A percentile compares a stretch with the other conserved stretches of the same genome.
These are phyloP conservation scores for Gypsophila paniculata DNA, from an alignment of 179 eudicot species.

Conservation along the genomic window DNA sequence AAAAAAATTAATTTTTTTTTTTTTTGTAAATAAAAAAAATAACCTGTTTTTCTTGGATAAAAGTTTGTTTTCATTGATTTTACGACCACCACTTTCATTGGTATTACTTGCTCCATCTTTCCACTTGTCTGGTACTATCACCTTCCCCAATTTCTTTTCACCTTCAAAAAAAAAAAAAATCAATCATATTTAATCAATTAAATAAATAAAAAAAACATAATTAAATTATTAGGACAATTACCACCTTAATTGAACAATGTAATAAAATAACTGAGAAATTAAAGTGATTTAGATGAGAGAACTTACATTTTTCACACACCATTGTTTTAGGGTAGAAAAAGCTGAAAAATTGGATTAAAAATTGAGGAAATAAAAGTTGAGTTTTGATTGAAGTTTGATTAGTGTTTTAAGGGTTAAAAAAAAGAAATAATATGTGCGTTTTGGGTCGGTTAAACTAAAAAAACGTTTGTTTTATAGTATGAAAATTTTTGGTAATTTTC, in stretches of 20 bases:
- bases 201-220: no score
- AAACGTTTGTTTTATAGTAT: no score
- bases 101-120: conserved; percentile 96
- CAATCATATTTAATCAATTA: not conserved
- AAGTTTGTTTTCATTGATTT: conserved; percentile 91
- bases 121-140: conserved; percentile 98
- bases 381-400: no score
- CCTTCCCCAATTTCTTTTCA: conserved; percentile 85
- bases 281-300: not conserved
- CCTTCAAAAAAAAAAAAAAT: conserved; percentile 58
- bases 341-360: not conserved
- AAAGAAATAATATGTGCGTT: no score
- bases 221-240: not conserved
- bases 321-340: conserved; percentile 17
- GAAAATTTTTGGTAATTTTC: no score
- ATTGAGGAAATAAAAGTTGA: no score
- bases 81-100: conserved; percentile 90
- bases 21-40: not conserved
- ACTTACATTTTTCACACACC: conserved; percentile 38
- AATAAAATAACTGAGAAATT: not conserved
- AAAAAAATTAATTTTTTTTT: no score
- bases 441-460: no score
- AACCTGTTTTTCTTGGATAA: conserved; percentile 89
- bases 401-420: no score
- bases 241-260: not conserved